A percentile compares a stretch with the other conserved stretches of the same genome.
phyloP scores from a whole-genome alignment of 1,284 basidiomycete genomes.

The Cutaneotrichosporon mucoides region DNA sequence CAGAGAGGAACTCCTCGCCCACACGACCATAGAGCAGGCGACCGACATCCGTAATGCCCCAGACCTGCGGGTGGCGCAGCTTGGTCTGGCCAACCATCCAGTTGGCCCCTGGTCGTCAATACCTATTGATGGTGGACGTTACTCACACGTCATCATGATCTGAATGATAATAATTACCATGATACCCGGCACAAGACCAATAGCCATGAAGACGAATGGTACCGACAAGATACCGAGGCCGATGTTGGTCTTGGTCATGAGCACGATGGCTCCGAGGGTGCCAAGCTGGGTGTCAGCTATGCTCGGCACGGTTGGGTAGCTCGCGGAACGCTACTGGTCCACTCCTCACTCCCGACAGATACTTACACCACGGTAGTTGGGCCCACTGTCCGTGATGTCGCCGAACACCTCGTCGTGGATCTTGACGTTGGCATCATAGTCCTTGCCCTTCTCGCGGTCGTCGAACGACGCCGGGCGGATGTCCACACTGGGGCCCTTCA shows the following conservation, averaged over 20 bases:
- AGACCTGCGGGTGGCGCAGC: slow-evolving; percentile 16
- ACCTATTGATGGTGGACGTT: slow-evolving; percentile 11
- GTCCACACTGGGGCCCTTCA: not conserved
- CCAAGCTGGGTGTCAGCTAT: slow-evolving; percentile 1
- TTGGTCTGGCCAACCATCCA: slow-evolving; percentile 20
- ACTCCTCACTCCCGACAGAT: no score
- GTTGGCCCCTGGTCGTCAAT: not conserved
- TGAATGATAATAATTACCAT: slow-evolving; percentile 27
- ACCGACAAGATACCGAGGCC: slow-evolving; percentile 37
- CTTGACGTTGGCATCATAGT: not conserved
- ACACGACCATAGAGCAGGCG: slow-evolving; percentile 16
- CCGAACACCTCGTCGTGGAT: slow-evolving; percentile 22
- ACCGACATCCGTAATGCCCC: slow-evolving; percentile 25
- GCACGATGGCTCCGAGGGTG: not conserved
- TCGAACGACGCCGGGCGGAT: not conserved
- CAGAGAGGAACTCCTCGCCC: slow-evolving; percentile 17
- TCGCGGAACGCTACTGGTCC: no score
- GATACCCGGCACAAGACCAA: slow-evolving; percentile 38
- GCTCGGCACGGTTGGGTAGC: no score
- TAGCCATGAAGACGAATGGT: slow-evolving; percentile 27
- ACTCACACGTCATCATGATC: slow-evolving; percentile 27
- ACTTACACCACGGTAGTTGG: slow-evolving; percentile 29
- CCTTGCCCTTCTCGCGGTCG: not conserved
- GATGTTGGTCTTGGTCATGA: slow-evolving; percentile 27
- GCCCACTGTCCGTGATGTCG: slow-evolving; percentile 22